Evolutionary conservation across 306 rosid species (phyloP).

Genomic region (Cicer yamashitae): DNA sequence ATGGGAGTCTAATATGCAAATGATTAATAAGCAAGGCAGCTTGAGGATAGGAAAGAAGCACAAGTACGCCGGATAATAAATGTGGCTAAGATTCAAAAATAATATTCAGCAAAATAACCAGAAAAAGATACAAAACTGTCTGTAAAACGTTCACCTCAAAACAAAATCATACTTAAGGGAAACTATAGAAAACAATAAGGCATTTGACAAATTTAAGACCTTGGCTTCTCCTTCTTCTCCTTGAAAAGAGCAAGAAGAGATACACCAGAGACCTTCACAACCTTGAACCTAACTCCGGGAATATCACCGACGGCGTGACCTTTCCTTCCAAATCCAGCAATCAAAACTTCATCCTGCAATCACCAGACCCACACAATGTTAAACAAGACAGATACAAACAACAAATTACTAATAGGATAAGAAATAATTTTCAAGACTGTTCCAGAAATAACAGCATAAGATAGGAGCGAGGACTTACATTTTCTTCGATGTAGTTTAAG

Average conservation of each 20-base stretch:
- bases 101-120: slow-evolving; percentile 25
- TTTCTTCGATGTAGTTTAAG: slow-evolving; percentile 77
- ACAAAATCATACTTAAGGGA: slow-evolving; percentile 28
- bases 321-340: slow-evolving; percentile 80
- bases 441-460: not conserved
- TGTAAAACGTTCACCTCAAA: slow-evolving; percentile 34
- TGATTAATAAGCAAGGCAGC: not conserved
- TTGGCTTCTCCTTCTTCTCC: slow-evolving; percentile 88
- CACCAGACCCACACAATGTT: not conserved
- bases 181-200: not conserved
- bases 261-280: slow-evolving; percentile 77
- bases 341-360: slow-evolving; percentile 82
- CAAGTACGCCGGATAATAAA: not conserved
- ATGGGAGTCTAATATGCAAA: not conserved
- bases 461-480: slow-evolving; percentile 47
- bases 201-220: slow-evolving; percentile 51
- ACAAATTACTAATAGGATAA: not conserved
- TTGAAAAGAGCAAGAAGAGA: slow-evolving; percentile 79
- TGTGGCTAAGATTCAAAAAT: slow-evolving; percentile 12
- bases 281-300: slow-evolving; percentile 85
- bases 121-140: slow-evolving; percentile 42
- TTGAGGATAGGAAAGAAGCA: not conserved
- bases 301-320: slow-evolving; percentile 91
- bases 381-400: not conserved
- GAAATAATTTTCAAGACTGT: not conserved